Evolutionary conservation across 306 rosid species (phyloP).

Genomic region (Medicago ruthenica): DNA sequence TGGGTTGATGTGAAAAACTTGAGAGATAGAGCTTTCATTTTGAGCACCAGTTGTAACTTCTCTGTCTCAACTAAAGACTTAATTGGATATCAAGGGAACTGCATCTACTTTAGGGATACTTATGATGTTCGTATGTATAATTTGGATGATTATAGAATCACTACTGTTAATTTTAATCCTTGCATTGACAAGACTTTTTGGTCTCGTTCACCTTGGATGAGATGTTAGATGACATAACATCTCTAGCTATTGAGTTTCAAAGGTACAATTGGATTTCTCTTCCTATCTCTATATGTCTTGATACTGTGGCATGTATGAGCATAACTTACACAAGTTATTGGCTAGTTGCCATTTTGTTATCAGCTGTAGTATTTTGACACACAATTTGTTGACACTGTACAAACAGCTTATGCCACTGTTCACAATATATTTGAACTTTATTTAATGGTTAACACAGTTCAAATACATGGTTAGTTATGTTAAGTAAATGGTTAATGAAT

Average conservation of each 20-base stretch:
- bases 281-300: not conserved
- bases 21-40: constrained; percentile 50
- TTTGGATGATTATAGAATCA: constrained; percentile 46
- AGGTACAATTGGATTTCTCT: not conserved
- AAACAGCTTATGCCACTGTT: too few species aligned
- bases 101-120: constrained; percentile 49
- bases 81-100: constrained; percentile 47
- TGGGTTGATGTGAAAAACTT: constrained; percentile 55
- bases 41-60: constrained; percentile 46
- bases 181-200: constrained; percentile 44
- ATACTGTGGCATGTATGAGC: too few species aligned
- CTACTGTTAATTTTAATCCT: constrained; percentile 34
- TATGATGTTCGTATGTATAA: constrained; percentile 45
- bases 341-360: too few species aligned
- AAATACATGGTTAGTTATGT: too few species aligned
- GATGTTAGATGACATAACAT: not conserved
- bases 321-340: too few species aligned
- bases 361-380: too few species aligned
- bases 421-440: too few species aligned
- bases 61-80: constrained; percentile 36
- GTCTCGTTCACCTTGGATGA: constrained; percentile 42
- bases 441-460: too few species aligned
- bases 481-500: too few species aligned
- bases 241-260: not conserved
- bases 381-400: too few species aligned